Conservation (phyloP, 2,329 filamentous ascomycete species). For the Pyricularia grisea region DNA sequence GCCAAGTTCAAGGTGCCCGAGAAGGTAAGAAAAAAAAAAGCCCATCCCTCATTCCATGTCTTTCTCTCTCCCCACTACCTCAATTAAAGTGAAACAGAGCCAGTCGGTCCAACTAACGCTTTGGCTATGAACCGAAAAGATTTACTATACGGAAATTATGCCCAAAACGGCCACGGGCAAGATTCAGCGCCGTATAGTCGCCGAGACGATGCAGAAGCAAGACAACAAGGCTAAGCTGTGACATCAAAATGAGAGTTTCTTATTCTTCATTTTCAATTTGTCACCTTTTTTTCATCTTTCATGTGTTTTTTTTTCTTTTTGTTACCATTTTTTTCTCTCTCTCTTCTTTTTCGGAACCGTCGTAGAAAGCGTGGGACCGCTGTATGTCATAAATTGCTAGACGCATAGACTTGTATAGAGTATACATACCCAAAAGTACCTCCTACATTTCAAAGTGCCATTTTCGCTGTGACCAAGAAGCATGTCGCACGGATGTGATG, state of each 20-base stretch:
- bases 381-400: background rate
- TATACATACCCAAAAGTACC: background rate
- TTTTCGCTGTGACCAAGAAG: no score
- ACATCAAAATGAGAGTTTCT: slow-evolving; percentile 3
- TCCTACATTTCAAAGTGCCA: background rate
- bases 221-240: slow-evolving; percentile 44
- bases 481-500: no score
- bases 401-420: background rate
- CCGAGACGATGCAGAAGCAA: slow-evolving; percentile 72
- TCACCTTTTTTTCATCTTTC: background rate
- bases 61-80: background rate
- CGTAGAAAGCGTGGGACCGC: background rate
- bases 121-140: slow-evolving; percentile 31
- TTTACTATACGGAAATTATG: slow-evolving; percentile 77
- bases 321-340: background rate
- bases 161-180: slow-evolving; percentile 91
- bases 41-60: no score
- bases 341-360: background rate
- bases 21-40: slow-evolving; percentile 42
- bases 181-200: slow-evolving; percentile 78
- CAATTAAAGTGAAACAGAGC: background rate
- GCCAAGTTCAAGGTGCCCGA: slow-evolving; percentile 83
- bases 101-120: background rate
- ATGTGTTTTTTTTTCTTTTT: background rate
- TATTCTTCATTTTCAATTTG: background rate